Percentiles rank a stretch among this genome's conserved stretches.
These are phyloP conservation scores for Aphanoascus verrucosus DNA, from an alignment of 2,329 filamentous ascomycete species.

Conservation along the genomic window DNA sequence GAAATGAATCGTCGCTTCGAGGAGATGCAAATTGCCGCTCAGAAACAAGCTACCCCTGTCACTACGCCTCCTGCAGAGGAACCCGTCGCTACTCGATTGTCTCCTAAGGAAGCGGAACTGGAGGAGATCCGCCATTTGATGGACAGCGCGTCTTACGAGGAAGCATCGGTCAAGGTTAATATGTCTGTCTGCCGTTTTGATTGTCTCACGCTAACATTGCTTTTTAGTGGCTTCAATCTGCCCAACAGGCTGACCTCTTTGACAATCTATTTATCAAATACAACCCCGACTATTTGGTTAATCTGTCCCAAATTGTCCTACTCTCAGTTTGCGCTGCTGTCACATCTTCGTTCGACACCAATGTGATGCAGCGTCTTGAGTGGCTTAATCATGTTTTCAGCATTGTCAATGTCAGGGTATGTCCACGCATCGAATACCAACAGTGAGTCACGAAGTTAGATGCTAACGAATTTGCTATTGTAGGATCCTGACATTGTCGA, in stretches of 20 bases:
- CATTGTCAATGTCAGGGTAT: conserved; percentile 44
- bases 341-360: conserved; percentile 45
- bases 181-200: no score
- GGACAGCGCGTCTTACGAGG: conserved; percentile 33
- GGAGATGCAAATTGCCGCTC: conserved; percentile 15
- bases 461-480: background rate
- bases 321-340: conserved; percentile 55
- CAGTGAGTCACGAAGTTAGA: background rate
- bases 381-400: conserved; percentile 50
- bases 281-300: conserved; percentile 46
- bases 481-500: conserved; percentile 46
- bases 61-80: conserved; percentile 15
- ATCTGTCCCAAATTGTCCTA: conserved; percentile 47
- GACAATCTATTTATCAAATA: conserved; percentile 50
- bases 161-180: conserved; percentile 36
- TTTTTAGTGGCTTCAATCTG: conserved; percentile 50
- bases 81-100: background rate
- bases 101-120: conserved; percentile 33
- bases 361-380: conserved; percentile 44
- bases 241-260: conserved; percentile 49
- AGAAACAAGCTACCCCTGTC: conserved; percentile 6
- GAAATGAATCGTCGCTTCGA: conserved; percentile 26
- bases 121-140: conserved; percentile 34
- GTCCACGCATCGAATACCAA: background rate
- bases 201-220: conserved; percentile 6